Conservation (phyloP, 306 rosid genomes). For the Leucaena leucocephala region DNA sequence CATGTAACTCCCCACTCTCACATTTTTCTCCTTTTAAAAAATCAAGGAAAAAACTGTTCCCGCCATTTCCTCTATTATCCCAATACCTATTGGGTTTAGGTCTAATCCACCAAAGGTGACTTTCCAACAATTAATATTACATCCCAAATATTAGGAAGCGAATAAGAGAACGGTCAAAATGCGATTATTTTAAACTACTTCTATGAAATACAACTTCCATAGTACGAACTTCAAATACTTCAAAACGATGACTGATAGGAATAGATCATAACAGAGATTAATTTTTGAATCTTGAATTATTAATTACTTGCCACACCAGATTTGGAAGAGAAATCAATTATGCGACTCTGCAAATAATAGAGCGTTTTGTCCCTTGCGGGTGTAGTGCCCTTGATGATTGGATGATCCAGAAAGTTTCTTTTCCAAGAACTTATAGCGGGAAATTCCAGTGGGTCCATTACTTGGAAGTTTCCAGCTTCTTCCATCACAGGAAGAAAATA, state of each 20-base stretch:
- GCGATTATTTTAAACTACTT: background rate
- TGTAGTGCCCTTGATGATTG: constrained; percentile 45
- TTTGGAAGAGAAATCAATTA: background rate
- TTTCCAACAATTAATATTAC: too few relatives aligned
- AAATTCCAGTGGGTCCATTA: constrained; percentile 49
- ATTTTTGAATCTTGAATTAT: background rate
- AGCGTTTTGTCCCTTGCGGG: constrained; percentile 49
- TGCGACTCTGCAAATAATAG: constrained; percentile 35
- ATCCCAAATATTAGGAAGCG: too few relatives aligned
- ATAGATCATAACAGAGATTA: background rate
- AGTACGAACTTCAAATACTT: too few relatives aligned
- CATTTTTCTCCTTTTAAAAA: too few relatives aligned
- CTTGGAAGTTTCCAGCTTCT: constrained; percentile 46
- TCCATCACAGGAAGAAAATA: constrained; percentile 54
- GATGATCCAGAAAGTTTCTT: constrained; percentile 40
- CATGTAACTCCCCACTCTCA: too few relatives aligned
- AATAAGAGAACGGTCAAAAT: too few relatives aligned
- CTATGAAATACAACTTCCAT: too few relatives aligned
- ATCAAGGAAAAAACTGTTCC: too few relatives aligned
- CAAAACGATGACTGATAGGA: background rate
- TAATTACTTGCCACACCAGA: background rate
- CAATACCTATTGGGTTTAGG: too few relatives aligned
- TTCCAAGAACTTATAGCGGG: constrained; percentile 45
- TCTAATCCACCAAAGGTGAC: too few relatives aligned
- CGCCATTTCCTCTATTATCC: too few relatives aligned